These are phyloP conservation scores for Xylaria cubensis DNA, from an alignment of 495 filamentous ascomycete genomes.

Conservation along the genomic window DNA sequence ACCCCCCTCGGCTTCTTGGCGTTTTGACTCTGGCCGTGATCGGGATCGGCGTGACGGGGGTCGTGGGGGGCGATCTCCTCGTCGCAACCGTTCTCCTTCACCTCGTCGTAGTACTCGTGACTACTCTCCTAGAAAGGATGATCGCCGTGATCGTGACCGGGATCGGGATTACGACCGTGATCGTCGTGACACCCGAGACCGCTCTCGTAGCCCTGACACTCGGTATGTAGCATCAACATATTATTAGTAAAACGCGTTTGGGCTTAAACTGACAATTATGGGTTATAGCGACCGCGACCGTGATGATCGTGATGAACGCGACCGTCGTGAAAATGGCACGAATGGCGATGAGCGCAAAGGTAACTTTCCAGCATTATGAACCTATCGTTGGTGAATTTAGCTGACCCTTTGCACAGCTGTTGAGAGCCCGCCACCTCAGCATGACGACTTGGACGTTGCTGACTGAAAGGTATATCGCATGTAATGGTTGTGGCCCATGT, in stretches of 20 bases:
- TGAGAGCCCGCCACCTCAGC: conserved; percentile 81
- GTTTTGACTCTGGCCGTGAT: conserved; percentile 89
- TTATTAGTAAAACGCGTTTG: conserved; percentile 1
- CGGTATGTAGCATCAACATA: conserved; percentile 58
- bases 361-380: conserved; percentile 43
- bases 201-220: conserved; percentile 74
- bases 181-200: conserved; percentile 72
- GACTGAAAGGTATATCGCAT: conserved; percentile 62
- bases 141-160: conserved; percentile 83
- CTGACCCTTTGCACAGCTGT: conserved; percentile 51
- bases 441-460: conserved; percentile 97
- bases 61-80: conserved; percentile 77
- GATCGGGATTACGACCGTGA: conserved; percentile 82
- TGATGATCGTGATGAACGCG: conserved; percentile 63
- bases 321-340: conserved; percentile 67
- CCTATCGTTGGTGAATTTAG: not conserved
- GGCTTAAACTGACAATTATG: conserved; percentile 22
- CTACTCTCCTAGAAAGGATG: conserved; percentile 90
- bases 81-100: conserved; percentile 74
- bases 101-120: conserved; percentile 79
- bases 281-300: conserved; percentile 58
- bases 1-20: conserved; percentile 97
- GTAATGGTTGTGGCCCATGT: conserved; percentile 11
- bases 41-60: conserved; percentile 62
- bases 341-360: conserved; percentile 91